Percentiles rank a stretch among this genome's conserved stretches.
Conservation (phyloP, 768 basidiomycete genomes). For the Basidioascus undulatus region DNA sequence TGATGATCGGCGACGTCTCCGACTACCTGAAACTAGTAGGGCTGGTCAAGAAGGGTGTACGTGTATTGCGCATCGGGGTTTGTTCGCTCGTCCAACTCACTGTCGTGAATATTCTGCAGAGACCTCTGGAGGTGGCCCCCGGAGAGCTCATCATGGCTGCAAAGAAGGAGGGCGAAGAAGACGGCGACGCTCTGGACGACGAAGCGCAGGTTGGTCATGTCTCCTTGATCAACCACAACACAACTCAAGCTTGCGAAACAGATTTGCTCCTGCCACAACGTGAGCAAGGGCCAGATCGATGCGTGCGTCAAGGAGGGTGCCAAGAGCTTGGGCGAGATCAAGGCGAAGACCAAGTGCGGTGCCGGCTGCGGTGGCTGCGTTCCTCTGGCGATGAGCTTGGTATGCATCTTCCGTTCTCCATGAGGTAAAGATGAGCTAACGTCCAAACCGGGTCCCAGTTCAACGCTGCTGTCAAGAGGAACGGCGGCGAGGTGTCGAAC, state of each 20-base stretch:
- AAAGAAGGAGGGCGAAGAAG: slow-evolving; percentile 27
- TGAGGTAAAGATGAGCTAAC: slow-evolving; percentile 6
- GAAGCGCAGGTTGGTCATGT: too few species aligned
- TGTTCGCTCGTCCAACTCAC: background rate
- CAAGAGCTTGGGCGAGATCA: slow-evolving; percentile 30
- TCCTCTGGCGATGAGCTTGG: slow-evolving; percentile 30
- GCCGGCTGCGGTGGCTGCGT: slow-evolving; percentile 53
- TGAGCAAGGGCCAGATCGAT: slow-evolving; percentile 33
- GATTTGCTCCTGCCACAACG: slow-evolving; percentile 49
- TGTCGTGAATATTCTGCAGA: too few species aligned
- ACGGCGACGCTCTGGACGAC: slow-evolving; percentile 43
- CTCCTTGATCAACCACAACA: too few species aligned
- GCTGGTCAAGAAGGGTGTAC: slow-evolving; percentile 41
- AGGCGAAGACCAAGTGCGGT: slow-evolving; percentile 41
- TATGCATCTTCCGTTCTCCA: slow-evolving; percentile 15
- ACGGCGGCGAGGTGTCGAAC: slow-evolving; percentile 12
- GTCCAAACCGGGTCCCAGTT: too few species aligned
- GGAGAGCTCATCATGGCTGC: slow-evolving; percentile 41
- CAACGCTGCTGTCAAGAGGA: slow-evolving; percentile 18
- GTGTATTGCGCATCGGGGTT: slow-evolving; percentile 1
- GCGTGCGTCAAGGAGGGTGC: slow-evolving; percentile 29
- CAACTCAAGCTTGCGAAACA: too few species aligned
- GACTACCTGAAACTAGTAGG: slow-evolving; percentile 47
- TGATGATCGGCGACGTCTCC: slow-evolving; percentile 52
- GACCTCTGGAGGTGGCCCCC: slow-evolving; percentile 38